phyloP scores from a whole-genome alignment of 805 yeast species.

The Limtongozyma cylindracea region DNA sequence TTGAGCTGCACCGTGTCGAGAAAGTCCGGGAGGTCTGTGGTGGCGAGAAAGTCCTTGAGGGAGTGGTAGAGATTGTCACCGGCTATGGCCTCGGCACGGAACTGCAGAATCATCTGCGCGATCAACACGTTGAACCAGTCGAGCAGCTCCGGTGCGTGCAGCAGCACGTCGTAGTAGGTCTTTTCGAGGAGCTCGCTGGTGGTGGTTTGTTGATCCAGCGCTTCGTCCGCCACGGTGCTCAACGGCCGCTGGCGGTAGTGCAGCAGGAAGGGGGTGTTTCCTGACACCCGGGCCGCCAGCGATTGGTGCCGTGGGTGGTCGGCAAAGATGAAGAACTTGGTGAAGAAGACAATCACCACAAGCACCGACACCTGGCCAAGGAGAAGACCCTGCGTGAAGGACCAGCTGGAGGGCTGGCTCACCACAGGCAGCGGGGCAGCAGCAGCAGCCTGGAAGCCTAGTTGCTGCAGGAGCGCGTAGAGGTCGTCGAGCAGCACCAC shows the following conservation, averaged over 20 bases:
- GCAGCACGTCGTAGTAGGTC: slow-evolving; percentile 75
- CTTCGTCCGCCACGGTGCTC: slow-evolving; percentile 9
- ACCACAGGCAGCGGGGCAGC: background rate
- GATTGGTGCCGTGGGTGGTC: slow-evolving; percentile 23
- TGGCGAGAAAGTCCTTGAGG: slow-evolving; percentile 36
- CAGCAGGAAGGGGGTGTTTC: no score
- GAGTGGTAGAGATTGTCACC: slow-evolving; percentile 71
- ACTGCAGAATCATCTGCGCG: slow-evolving; percentile 74
- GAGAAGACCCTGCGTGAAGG: slow-evolving; percentile 56
- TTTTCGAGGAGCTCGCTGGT: slow-evolving; percentile 46
- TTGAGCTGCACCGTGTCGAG: slow-evolving; percentile 56
- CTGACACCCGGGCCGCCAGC: slow-evolving; percentile 3
- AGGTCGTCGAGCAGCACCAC: no score
- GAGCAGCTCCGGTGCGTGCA: slow-evolving; percentile 70
- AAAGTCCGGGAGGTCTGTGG: slow-evolving; percentile 52
- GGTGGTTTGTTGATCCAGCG: slow-evolving; percentile 7
- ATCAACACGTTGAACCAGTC: slow-evolving; percentile 94
- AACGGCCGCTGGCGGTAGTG: no score
- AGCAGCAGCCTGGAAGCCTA: no score
- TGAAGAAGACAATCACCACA: slow-evolving; percentile 31
- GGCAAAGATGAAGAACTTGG: slow-evolving; percentile 55
- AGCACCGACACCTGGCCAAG: slow-evolving; percentile 56
- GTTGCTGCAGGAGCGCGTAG: no score
- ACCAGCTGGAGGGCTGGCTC: slow-evolving; percentile 12
- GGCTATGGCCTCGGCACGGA: slow-evolving; percentile 68